These are phyloP conservation scores for Penicillium soppii DNA, from an alignment of 495 filamentous ascomycete species.

Conservation along the genomic window DNA sequence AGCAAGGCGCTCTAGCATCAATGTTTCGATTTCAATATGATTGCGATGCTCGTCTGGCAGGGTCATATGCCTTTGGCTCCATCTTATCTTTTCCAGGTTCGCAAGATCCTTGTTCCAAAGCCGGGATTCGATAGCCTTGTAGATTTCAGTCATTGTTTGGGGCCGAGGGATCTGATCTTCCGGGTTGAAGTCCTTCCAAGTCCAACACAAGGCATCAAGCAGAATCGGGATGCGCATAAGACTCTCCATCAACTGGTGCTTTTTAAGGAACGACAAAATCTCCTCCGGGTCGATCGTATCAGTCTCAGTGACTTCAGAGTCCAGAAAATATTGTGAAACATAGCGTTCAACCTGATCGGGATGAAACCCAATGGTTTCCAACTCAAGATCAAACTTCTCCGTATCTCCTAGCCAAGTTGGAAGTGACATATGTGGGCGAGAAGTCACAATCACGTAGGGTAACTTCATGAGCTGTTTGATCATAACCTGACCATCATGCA, in stretches of 20 bases:
- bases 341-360: slow-evolving; percentile 11
- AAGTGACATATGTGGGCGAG: slow-evolving; percentile 14
- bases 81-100: slow-evolving; percentile 16
- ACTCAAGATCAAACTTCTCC: slow-evolving; percentile 13
- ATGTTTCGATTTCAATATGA: slow-evolving; percentile 20
- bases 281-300: slow-evolving; percentile 16
- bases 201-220: slow-evolving; percentile 46
- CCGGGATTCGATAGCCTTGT: slow-evolving; percentile 35
- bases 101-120: slow-evolving; percentile 43
- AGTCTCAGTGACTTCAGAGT: slow-evolving; percentile 3
- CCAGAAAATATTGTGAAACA: slow-evolving; percentile 19
- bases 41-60: slow-evolving; percentile 3
- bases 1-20: slow-evolving; percentile 33
- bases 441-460: slow-evolving; percentile 22
- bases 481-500: slow-evolving; percentile 14
- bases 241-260: slow-evolving; percentile 30
- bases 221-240: slow-evolving; percentile 48
- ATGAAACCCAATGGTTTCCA: slow-evolving; percentile 19
- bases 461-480: slow-evolving; percentile 33
- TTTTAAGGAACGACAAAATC: slow-evolving; percentile 34
- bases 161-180: neutral
- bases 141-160: slow-evolving; percentile 42
- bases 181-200: slow-evolving; percentile 24
- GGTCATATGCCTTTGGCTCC: neutral
- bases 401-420: neutral